A percentile compares a stretch with the other conserved stretches of the same genome.
These are phyloP conservation scores for Globisporangium nagaii DNA, from an alignment of 352 stramenopile species.

Conservation along the genomic window DNA sequence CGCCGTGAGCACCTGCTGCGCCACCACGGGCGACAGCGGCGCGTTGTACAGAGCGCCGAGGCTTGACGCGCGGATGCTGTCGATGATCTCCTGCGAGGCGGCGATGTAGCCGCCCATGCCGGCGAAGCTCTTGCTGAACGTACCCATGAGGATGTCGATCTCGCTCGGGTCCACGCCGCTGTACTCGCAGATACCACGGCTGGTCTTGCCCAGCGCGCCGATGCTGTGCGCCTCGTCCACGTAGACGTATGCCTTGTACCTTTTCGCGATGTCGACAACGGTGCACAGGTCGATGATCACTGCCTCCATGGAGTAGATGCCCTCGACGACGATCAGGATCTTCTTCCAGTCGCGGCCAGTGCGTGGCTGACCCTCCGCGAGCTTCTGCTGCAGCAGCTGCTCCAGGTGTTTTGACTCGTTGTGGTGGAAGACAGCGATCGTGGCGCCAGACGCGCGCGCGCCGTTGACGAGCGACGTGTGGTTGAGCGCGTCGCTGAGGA, in stretches of 20 bases:
- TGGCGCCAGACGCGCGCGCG: constrained; percentile 86
- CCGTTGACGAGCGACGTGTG: constrained; percentile 99
- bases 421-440: constrained; percentile 95
- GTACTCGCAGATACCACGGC: constrained; percentile 94
- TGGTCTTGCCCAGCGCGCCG: constrained; percentile 91
- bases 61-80: constrained; percentile 31
- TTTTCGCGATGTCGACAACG: constrained; percentile 92
- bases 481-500: no score
- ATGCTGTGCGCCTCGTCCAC: constrained; percentile 98
- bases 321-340: no score
- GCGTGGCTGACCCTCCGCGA: no score
- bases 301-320: constrained; percentile 98
- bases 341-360: no score
- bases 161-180: constrained; percentile 92
- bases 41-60: constrained; percentile 37
- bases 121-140: constrained; percentile 98
- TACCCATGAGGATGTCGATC: constrained; percentile 99
- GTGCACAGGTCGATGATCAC: constrained; percentile 92
- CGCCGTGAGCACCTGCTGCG: constrained; percentile 24
- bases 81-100: constrained; percentile 66
- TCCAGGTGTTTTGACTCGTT: constrained; percentile 95
- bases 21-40: constrained; percentile 42
- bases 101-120: constrained; percentile 98
- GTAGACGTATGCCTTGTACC: constrained; percentile 97
- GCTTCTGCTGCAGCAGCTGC: constrained; percentile 72